Conservation (phyloP, 2,329 filamentous ascomycete species). For the Colletotrichum sojae region DNA sequence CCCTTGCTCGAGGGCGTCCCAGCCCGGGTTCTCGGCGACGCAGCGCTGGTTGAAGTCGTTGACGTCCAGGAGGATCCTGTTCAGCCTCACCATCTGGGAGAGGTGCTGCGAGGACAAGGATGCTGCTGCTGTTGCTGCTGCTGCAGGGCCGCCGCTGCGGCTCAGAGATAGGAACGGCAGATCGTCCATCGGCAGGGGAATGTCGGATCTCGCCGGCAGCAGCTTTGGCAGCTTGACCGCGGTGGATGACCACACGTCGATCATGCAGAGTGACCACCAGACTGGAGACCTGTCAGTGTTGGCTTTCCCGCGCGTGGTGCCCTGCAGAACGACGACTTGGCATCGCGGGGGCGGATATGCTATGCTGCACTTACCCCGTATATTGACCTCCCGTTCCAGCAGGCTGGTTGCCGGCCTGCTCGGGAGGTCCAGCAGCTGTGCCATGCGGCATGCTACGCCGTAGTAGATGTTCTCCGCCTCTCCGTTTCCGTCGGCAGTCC, state of each 20-base stretch:
- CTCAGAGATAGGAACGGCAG: slow-evolving; percentile 48
- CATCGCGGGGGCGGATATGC: slow-evolving; percentile 5
- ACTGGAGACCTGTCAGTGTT: slow-evolving; percentile 37
- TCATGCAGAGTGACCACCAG: slow-evolving; percentile 45
- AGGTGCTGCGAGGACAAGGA: slow-evolving; percentile 45
- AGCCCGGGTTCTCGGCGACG: slow-evolving; percentile 45
- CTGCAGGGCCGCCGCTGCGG: slow-evolving; percentile 1
- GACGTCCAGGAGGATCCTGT: slow-evolving; percentile 54
- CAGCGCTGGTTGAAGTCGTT: slow-evolving; percentile 55
- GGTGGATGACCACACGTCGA: slow-evolving; percentile 45
- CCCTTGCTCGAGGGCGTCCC: slow-evolving; percentile 48
- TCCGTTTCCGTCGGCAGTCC: slow-evolving; percentile 52
- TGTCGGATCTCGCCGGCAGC: slow-evolving; percentile 41
- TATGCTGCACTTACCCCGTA: slow-evolving; percentile 43
- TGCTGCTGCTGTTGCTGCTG: neutral
- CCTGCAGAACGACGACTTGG: slow-evolving; percentile 27
- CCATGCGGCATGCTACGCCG: slow-evolving; percentile 52
- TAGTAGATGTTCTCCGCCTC: slow-evolving; percentile 56
- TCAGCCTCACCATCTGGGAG: slow-evolving; percentile 48
- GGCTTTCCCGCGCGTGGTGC: slow-evolving; percentile 3
- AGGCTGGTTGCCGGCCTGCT: slow-evolving; percentile 45
- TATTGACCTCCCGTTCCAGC: slow-evolving; percentile 53
- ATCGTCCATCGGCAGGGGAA: slow-evolving; percentile 55
- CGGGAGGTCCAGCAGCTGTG: slow-evolving; percentile 53
- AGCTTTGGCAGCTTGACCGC: slow-evolving; percentile 44